Base-by-base conservation (phyloP, 192 early-diverging fungal species). In the Thoreauomyces humboldtii region DNA sequence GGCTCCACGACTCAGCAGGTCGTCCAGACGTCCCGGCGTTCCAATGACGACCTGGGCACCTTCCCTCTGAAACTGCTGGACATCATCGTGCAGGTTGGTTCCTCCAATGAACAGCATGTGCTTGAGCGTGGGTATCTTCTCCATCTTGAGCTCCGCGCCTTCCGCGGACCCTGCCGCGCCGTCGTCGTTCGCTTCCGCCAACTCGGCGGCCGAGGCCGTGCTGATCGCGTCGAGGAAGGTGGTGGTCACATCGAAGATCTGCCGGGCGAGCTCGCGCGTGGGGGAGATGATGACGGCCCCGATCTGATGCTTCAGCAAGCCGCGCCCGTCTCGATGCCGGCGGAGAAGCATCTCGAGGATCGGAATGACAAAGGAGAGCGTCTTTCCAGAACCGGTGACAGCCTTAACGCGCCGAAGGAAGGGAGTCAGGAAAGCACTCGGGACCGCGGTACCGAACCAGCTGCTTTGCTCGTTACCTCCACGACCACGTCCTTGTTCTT, bases 371-470 rank as follows among this genome's bases (percentile, higher is more conserved):
- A 96, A 98, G 5, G 93, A 75, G 7, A 96, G 79, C 2, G 96
- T 98, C 67, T 98, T 98, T 45, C 96, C 96, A 0, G 96, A 98
- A 12, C 96, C 96, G 1, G 96, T 98, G 7, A 91, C 92, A 6
- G 94, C 95, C 80, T 87, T 64, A 56, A 48, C 6, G 31, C 24
- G 12, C 11, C 0, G 2, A n/a, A 11, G 41, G 41, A 22, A 21
- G 22, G 0, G 12, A 19, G 50, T n/a, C 0, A 44, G 42, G 42
- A n/a, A n/a, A n/a, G n/a, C n/a, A n/a, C n/a, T n/a, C n/a, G n/a
- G n/a, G n/a, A n/a, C n/a, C n/a, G n/a, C n/a, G n/a, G n/a, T n/a
- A n/a, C n/a, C n/a, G n/a, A n/a, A n/a, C n/a, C n/a, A n/a, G n/a
- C n/a, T n/a, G n/a, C n/a, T n/a, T n/a, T n/a, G n/a, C n/a, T 24